Conservation (phyloP, 148 eudicot species). For the Fagopyrum esculentum region DNA sequence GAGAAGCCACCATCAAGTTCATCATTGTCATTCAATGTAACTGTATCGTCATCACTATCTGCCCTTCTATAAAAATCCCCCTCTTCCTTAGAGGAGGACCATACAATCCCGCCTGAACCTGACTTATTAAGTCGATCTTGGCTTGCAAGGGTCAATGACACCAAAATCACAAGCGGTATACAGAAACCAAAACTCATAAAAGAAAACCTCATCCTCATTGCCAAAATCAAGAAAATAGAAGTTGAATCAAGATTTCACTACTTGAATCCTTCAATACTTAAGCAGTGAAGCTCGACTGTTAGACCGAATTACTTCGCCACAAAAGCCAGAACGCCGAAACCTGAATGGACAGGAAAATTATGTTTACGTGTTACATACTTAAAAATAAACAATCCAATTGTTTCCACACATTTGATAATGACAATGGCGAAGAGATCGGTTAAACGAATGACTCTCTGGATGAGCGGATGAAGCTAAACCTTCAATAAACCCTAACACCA, state of each 20-base stretch:
- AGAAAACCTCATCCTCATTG: slow-evolving; percentile 22
- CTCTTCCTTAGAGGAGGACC: slow-evolving; percentile 53
- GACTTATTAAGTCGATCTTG: slow-evolving; percentile 48
- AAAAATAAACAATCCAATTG: too few species aligned
- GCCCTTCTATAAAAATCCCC: slow-evolving; percentile 39
- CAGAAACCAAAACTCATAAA: slow-evolving; percentile 23
- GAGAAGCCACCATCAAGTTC: slow-evolving; percentile 83
- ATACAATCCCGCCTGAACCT: slow-evolving; percentile 35
- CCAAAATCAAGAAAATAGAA: background rate
- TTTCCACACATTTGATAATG: too few species aligned
- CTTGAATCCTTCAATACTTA: background rate
- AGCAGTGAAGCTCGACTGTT: background rate
- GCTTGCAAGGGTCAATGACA: slow-evolving; percentile 19
- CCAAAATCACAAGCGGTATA: slow-evolving; percentile 16
- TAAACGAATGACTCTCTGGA: too few species aligned
- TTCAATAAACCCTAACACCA: background rate
- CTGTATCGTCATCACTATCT: slow-evolving; percentile 34
- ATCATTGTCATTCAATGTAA: slow-evolving; percentile 33
- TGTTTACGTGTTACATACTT: background rate
- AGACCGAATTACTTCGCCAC: background rate
- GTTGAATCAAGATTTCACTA: background rate
- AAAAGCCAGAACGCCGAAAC: background rate
- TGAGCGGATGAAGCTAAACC: background rate
- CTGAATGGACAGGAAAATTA: background rate
- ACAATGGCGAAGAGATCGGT: too few species aligned